Evolutionary conservation across 305 asterid genomes (phyloP).

Genomic region (Fraxinus velutina): DNA sequence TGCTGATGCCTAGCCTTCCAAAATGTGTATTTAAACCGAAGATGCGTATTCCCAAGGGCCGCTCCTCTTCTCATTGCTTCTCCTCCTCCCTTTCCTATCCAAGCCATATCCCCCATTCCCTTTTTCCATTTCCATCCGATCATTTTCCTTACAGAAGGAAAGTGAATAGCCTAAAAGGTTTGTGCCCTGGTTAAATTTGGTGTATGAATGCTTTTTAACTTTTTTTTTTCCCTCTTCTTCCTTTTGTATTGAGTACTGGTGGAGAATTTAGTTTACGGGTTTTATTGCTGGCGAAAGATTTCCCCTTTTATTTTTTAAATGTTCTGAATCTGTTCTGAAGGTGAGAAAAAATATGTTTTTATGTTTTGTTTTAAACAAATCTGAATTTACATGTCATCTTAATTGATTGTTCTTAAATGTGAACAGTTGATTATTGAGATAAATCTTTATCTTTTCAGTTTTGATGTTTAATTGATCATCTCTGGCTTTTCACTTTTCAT

Average conservation of each 20-base stretch:
- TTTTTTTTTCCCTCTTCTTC: background rate
- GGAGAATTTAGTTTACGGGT: background rate
- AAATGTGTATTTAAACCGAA: conserved; percentile 34
- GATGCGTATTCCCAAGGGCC: conserved; percentile 40
- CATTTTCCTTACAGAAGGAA: conserved; percentile 19
- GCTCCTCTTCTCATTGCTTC: conserved; percentile 28
- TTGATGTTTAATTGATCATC: background rate
- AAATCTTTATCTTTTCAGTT: background rate
- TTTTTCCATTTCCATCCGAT: conserved; percentile 18
- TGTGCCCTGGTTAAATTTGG: conserved; percentile 3
- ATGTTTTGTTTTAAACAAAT: background rate
- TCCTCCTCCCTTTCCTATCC: conserved; percentile 21
- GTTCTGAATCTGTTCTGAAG: background rate
- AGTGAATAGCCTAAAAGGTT: conserved; percentile 26
- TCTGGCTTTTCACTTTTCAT: background rate
- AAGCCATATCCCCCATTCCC: background rate
- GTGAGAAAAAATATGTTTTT: background rate
- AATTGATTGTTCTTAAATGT: background rate
- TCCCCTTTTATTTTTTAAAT: background rate
- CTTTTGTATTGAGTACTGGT: background rate
- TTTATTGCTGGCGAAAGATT: background rate
- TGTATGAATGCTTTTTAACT: background rate
- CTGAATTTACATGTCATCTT: background rate
- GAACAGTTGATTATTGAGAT: background rate
- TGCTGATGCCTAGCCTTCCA: background rate